phyloP scores from a whole-genome alignment of 2,329 filamentous ascomycete species.

The Aspergillus brasiliensis region DNA sequence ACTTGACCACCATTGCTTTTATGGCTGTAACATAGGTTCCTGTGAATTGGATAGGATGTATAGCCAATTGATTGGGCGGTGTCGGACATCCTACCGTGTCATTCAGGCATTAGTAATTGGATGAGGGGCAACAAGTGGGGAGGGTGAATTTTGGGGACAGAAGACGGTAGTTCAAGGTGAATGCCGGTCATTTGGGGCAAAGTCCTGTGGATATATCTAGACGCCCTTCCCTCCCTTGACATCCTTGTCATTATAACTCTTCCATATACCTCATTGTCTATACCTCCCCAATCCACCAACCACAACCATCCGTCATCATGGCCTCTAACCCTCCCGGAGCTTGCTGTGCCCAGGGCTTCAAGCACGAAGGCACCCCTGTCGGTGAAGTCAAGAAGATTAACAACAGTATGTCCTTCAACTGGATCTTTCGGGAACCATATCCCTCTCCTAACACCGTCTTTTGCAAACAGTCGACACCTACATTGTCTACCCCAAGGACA shows the following conservation, averaged over 20 bases:
- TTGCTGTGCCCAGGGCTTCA: constrained; percentile 54
- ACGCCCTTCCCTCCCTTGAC: neutral
- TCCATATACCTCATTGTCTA: neutral
- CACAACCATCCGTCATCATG: constrained; percentile 39
- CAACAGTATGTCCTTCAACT: constrained; percentile 40
- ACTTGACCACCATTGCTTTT: neutral
- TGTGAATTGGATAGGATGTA: neutral
- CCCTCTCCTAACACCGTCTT: neutral
- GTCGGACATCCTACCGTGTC: neutral
- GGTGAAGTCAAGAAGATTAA: constrained; percentile 53
- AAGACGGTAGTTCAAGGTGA: neutral
- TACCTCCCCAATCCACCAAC: neutral
- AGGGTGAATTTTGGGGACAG: neutral
- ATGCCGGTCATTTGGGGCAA: neutral
- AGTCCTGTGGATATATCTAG: neutral
- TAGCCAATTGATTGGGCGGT: neutral
- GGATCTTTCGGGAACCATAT: neutral
- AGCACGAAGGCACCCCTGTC: constrained; percentile 53
- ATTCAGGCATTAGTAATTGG: neutral
- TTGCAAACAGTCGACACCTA: constrained; percentile 55
- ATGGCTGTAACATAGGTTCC: neutral
- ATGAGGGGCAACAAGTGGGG: constrained; percentile 2
- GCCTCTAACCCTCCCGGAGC: constrained; percentile 53
- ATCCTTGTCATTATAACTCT: neutral
- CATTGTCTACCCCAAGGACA: constrained; percentile 55